Evolutionary conservation across 176 grass and related monocot genomes (phyloP), one percentile per base, ranked within the genome.

Genomic region (Phoenix dactylifera): DNA sequence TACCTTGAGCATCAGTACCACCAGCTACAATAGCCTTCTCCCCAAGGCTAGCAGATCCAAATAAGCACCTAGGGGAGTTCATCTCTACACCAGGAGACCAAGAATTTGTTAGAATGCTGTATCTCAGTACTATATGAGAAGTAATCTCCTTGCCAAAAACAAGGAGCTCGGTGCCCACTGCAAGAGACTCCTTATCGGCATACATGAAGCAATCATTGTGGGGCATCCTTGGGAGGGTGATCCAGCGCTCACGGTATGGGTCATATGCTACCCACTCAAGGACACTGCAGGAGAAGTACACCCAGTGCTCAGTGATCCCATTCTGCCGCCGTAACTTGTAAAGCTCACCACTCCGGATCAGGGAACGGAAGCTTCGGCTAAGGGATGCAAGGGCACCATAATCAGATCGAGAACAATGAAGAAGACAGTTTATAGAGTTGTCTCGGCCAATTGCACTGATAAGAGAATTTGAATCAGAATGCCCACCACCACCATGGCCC

Each of bases 201-300:
- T 49, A 62, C 1, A 49, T 71, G 60, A 84, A 84, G 65, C 71
- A 84, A n/a, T 84, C 76, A 44, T 70, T 79, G 29, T 20, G 22
- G 50, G 76, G 76, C 65, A 84, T 79, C 54, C 35, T 26, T 28
- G 71, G 71, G 32, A 75, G 59, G 61, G 4, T 62, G 64, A 84
- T 75, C 82, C 82, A 84, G 22, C 66, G 56, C 4, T 54, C 54
- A 15, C 66, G 60, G 71, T 64, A 58, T 0, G 62, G 82, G 61
- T 84, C 76, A 17, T 75, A 84, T 1, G 71, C 76, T 29, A 75
- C 76, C 82, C 82, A 84, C 68, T 79, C 66, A 0, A 79, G 66
- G 3, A 79, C 66, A 20, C 79, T 84, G 71, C 76, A 79, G 1
- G 82, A 84, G 61, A 72, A 79, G 20, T 84, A 84, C 49, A 84